These are phyloP conservation scores for Dendrothele bispora DNA, from an alignment of 768 basidiomycete species.

Conservation along the genomic window DNA sequence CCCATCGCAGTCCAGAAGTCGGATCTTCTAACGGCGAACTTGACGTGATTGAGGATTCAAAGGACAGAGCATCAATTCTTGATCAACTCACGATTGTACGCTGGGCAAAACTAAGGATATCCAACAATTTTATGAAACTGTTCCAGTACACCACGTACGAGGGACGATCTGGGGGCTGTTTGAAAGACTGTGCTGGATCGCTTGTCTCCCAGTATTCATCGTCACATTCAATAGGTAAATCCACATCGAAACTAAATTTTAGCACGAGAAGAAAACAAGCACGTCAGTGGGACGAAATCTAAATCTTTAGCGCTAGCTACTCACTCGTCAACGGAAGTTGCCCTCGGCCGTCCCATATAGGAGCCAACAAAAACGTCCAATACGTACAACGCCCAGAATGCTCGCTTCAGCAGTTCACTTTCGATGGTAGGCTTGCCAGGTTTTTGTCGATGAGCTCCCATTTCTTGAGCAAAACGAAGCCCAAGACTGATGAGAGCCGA, in stretches of 20 bases:
- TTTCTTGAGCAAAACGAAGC: conserved; percentile 58
- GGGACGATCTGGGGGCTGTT: conserved; percentile 53
- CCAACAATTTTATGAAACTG: conserved; percentile 43
- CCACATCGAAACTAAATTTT: conserved; percentile 60
- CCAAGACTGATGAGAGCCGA: conserved; percentile 58
- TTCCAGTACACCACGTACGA: conserved; percentile 46
- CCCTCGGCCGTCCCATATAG: conserved; percentile 55
- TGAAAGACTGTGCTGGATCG: conserved; percentile 45
- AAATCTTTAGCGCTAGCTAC: conserved; percentile 21
- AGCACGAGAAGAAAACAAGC: not conserved
- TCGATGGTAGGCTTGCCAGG: conserved; percentile 39
- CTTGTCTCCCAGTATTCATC: conserved; percentile 66
- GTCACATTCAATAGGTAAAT: conserved; percentile 61
- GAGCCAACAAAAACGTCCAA: conserved; percentile 24
- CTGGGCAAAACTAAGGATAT: conserved; percentile 50
- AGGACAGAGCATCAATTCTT: too few species aligned
- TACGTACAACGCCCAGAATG: conserved; percentile 42
- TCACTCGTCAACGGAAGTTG: conserved; percentile 59
- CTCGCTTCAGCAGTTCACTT: conserved; percentile 61
- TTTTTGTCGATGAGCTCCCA: conserved; percentile 51
- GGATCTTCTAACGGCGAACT: conserved; percentile 11
- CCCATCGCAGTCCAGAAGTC: conserved; percentile 3
- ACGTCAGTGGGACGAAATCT: not conserved
- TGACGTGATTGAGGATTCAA: too few species aligned
- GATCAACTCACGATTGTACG: conserved; percentile 54